Evolutionary conservation across 441 rosid species (phyloP), one percentile per base, ranked within the genome.

Genomic region (Populus hybrid): DNA sequence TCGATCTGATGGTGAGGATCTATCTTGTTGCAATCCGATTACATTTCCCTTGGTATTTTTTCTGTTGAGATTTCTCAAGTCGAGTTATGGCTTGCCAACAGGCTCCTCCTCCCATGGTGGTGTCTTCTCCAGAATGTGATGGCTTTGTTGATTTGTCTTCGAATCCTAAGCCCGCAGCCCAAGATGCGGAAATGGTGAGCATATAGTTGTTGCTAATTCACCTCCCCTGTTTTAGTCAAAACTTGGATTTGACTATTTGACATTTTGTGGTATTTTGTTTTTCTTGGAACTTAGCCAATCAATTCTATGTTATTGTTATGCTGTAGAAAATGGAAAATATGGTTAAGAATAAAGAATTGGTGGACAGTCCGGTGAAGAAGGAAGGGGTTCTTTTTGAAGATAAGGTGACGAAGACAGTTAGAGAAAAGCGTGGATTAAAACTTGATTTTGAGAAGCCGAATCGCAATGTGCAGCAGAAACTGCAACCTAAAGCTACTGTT

Each of bases 1-100:
- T 92, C 85, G 98, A 94, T 92, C 91, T 92, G 89, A 94, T 92
- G 97, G 97, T 92, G 80, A 76, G 86, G 79, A 76, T 76, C 26
- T 69, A 26, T 72, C 42, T 61, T 79, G 26, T 73, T 18, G 65
- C 75, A 65, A 72, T 82, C 76, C 23, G 40, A 53, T 79, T 28
- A 34, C 75, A 65, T 79, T 83, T 76, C 76, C 34, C 18, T 67
- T 23, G 10, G 74, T 74, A 72, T 68, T 83, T 40, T 80, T 70
- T 77, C 74, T 72, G n/a, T 68, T 23, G 18, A 57, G 35, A 10
- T 69, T 81, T 67, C 69, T 7, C 73, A 75, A 40, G 69, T 35
- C 75, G 68, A 11, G 18, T 61, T 71, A 53, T 84, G 57, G 59
- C 21, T 73, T 84, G 72, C 63, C 68, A 73, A 40, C 76, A 93